Evolutionary conservation across 2,329 filamentous ascomycete genomes (phyloP).

Genomic region (Reticulascus tulasneorum): DNA sequence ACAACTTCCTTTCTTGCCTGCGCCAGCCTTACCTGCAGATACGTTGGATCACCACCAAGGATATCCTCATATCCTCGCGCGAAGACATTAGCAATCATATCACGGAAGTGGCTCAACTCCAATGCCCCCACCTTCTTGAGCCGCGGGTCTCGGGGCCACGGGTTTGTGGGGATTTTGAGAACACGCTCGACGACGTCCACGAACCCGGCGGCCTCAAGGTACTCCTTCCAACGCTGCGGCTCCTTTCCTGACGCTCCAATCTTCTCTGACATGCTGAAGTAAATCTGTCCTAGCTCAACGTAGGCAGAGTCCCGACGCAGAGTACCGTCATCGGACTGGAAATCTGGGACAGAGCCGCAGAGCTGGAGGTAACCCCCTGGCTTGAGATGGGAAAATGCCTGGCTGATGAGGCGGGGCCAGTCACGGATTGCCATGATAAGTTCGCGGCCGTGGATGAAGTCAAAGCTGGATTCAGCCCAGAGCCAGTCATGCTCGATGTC

Average conservation of each 20-base stretch:
- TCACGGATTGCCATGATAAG: slow-evolving; percentile 20
- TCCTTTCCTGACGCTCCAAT: slow-evolving; percentile 18
- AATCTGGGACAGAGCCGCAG: neutral
- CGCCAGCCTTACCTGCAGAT: too few species aligned
- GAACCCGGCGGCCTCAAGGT: slow-evolving; percentile 19
- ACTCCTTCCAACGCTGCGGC: slow-evolving; percentile 15
- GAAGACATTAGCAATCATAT: too few species aligned
- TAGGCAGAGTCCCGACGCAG: slow-evolving; percentile 17
- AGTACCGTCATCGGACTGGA: slow-evolving; percentile 8
- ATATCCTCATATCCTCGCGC: too few species aligned
- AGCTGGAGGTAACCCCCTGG: slow-evolving; percentile 5
- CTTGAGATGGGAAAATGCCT: slow-evolving; percentile 6
- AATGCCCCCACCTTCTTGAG: slow-evolving; percentile 21
- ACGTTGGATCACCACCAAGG: too few species aligned
- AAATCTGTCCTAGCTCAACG: slow-evolving; percentile 17
- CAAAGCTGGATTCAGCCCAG: slow-evolving; percentile 31
- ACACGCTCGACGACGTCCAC: slow-evolving; percentile 10
- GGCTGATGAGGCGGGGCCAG: slow-evolving; percentile 7
- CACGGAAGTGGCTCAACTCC: too few species aligned
- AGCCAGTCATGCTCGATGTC: slow-evolving; percentile 54
- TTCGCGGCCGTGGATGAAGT: slow-evolving; percentile 29
- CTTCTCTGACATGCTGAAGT: slow-evolving; percentile 18
- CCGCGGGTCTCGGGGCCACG: slow-evolving; percentile 16
- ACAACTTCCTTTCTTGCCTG: too few species aligned
- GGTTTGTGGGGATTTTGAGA: slow-evolving; percentile 18